Evolutionary conservation across 495 filamentous ascomycete species (phyloP).

Genomic region (Talaromyces trachyspermus): DNA sequence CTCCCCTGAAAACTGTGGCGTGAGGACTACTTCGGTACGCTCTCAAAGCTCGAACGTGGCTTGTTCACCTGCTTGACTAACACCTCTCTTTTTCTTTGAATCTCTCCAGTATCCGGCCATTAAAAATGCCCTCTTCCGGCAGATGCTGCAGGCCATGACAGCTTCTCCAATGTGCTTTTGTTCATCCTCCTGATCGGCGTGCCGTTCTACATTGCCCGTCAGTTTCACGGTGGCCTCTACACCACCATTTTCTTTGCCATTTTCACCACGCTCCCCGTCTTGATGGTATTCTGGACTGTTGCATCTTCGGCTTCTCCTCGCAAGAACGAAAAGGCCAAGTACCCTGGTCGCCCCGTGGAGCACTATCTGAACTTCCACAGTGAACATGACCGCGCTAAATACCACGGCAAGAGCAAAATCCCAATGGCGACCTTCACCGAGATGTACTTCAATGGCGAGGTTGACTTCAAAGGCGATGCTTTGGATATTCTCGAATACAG

Average conservation of each 20-base stretch:
- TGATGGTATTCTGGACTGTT: slow-evolving; percentile 51
- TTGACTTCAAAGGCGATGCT: slow-evolving; percentile 58
- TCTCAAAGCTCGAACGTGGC: slow-evolving; percentile 6
- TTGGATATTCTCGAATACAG: slow-evolving; percentile 56
- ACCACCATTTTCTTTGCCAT: slow-evolving; percentile 51
- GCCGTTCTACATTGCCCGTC: slow-evolving; percentile 46
- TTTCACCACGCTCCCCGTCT: slow-evolving; percentile 48
- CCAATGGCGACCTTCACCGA: slow-evolving; percentile 62
- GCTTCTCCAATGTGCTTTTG: slow-evolving; percentile 50
- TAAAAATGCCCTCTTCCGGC: slow-evolving; percentile 57
- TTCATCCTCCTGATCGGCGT: slow-evolving; percentile 40
- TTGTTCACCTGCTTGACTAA: neutral
- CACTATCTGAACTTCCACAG: slow-evolving; percentile 57
- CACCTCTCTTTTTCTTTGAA: too few species aligned
- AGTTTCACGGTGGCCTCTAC: slow-evolving; percentile 47
- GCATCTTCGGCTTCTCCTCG: slow-evolving; percentile 51
- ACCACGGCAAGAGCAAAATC: slow-evolving; percentile 54
- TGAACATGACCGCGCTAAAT: slow-evolving; percentile 48
- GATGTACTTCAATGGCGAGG: slow-evolving; percentile 57
- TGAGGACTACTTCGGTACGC: slow-evolving; percentile 51
- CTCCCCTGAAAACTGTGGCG: slow-evolving; percentile 45
- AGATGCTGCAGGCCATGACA: slow-evolving; percentile 47
- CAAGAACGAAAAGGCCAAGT: slow-evolving; percentile 55
- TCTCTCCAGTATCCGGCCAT: slow-evolving; percentile 54
- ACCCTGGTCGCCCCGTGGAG: slow-evolving; percentile 54